Conservation (phyloP, 2,329 filamentous ascomycete genomes). For the Sclerotinia subarctica region DNA sequence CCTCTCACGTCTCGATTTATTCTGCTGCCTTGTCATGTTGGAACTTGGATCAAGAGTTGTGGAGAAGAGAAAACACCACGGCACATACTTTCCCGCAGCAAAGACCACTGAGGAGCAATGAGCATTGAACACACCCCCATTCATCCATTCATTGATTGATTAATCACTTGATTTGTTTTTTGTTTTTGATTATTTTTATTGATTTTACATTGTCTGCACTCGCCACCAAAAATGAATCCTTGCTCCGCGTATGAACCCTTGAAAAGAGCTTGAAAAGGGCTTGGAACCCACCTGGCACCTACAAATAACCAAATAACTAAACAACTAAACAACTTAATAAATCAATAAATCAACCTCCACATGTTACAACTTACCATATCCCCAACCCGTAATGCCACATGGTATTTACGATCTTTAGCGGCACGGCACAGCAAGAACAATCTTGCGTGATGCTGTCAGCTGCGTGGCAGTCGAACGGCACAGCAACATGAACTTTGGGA, state of each 20-base stretch:
- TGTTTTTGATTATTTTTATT: not conserved
- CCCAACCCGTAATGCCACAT: slow-evolving; percentile 19
- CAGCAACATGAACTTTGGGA: slow-evolving; percentile 2
- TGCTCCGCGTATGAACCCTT: not conserved
- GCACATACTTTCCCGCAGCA: not conserved
- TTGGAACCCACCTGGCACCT: not conserved
- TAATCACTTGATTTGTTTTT: not conserved
- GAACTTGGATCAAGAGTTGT: slow-evolving; percentile 1
- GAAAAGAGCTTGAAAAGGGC: not conserved
- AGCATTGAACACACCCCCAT: not conserved
- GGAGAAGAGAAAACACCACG: slow-evolving; percentile 10
- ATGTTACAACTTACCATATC: not conserved
- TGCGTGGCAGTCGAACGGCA: slow-evolving; percentile 20
- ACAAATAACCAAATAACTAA: not conserved
- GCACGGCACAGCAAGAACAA: slow-evolving; percentile 22
- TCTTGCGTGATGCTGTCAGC: slow-evolving; percentile 22
- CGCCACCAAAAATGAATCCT: not conserved
- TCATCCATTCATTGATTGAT: not conserved
- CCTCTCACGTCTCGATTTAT: slow-evolving; percentile 21
- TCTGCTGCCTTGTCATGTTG: slow-evolving; percentile 20
- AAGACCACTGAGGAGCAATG: too few species aligned
- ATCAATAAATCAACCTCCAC: not conserved
- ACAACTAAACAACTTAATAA: too few species aligned
- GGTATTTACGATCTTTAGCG: slow-evolving; percentile 19
- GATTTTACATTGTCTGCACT: not conserved